Percentiles rank a stretch among this genome's conserved stretches.
These are phyloP conservation scores for Mycothermus thermophilus DNA, from an alignment of 495 filamentous ascomycete genomes.

Conservation along the genomic window DNA sequence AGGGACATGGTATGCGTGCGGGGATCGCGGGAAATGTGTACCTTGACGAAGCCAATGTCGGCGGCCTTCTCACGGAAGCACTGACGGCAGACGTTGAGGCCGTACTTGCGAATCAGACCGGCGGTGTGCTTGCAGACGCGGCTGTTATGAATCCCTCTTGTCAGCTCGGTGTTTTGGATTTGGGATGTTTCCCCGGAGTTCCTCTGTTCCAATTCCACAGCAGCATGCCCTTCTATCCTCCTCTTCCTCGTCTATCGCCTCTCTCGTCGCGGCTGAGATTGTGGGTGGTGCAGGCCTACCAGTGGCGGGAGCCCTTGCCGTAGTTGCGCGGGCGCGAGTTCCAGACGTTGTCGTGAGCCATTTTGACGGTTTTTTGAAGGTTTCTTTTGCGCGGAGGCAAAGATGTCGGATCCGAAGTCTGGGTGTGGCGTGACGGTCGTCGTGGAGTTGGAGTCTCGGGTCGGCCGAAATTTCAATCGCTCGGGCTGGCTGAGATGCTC, in stretches of 20 bases:
- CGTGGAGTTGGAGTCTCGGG: slow-evolving; percentile 7
- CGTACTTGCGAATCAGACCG: slow-evolving; percentile 98
- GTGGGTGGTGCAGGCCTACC: slow-evolving; percentile 43
- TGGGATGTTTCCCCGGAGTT: not conserved
- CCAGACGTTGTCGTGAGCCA: slow-evolving; percentile 99
- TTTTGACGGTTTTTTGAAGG: slow-evolving; percentile 33
- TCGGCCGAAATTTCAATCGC: slow-evolving; percentile 6
- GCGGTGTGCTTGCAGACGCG: slow-evolving; percentile 91
- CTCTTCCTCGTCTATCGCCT: slow-evolving; percentile 1
- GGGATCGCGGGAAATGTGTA: no score
- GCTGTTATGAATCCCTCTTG: slow-evolving; percentile 34
- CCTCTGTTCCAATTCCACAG: not conserved
- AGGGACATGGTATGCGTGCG: not conserved
- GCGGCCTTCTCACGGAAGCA: slow-evolving; percentile 95
- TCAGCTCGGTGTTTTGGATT: slow-evolving; percentile 14
- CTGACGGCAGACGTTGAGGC: slow-evolving; percentile 98
- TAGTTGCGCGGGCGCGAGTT: slow-evolving; percentile 93
- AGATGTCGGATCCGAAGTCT: slow-evolving; percentile 4
- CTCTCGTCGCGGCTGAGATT: slow-evolving; percentile 1
- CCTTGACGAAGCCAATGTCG: slow-evolving; percentile 98
- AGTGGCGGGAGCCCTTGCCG: slow-evolving; percentile 85
- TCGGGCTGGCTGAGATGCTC: slow-evolving; percentile 6
- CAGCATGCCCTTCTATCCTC: not conserved
- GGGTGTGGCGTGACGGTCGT: slow-evolving; percentile 11
- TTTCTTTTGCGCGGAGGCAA: slow-evolving; percentile 3